phyloP scores from a whole-genome alignment of 78 protist species.

The Isochrysis galbana region DNA sequence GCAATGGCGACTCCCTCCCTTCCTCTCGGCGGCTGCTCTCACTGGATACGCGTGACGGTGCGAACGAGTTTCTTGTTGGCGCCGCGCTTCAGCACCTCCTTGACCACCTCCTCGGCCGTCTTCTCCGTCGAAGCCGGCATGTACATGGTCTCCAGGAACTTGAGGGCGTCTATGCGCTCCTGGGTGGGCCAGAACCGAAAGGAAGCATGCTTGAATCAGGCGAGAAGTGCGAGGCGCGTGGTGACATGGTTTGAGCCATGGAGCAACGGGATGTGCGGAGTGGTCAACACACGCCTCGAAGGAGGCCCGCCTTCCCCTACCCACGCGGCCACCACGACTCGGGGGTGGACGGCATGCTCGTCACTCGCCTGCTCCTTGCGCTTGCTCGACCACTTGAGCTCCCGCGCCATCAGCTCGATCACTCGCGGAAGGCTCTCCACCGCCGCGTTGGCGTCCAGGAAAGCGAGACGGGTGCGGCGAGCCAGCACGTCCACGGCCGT shows the following conservation, averaged over 20 bases:
- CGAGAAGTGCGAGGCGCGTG: too few relatives aligned
- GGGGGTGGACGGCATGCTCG: background rate
- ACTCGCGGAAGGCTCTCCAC: background rate
- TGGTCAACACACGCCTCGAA: too few relatives aligned
- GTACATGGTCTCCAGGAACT: slow-evolving; percentile 37
- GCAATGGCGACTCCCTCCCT: too few relatives aligned
- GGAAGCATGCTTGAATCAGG: background rate
- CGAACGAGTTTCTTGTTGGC: background rate
- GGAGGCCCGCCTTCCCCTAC: too few relatives aligned
- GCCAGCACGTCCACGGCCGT: slow-evolving; percentile 65
- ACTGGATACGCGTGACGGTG: background rate
- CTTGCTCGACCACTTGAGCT: background rate
- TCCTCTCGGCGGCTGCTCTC: too few relatives aligned
- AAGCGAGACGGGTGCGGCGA: slow-evolving; percentile 86
- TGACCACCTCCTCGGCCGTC: background rate
- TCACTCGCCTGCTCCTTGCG: background rate
- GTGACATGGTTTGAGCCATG: background rate
- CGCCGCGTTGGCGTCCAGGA: slow-evolving; percentile 62
- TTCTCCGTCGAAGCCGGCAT: background rate
- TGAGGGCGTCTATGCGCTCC: background rate
- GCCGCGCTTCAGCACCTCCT: background rate
- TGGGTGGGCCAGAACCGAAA: background rate
- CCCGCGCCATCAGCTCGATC: slow-evolving; percentile 14
- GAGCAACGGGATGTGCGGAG: background rate
- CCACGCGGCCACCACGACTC: background rate